These are phyloP conservation scores for Pyricularia grisea DNA, from an alignment of 2,329 filamentous ascomycete genomes.

Conservation along the genomic window DNA sequence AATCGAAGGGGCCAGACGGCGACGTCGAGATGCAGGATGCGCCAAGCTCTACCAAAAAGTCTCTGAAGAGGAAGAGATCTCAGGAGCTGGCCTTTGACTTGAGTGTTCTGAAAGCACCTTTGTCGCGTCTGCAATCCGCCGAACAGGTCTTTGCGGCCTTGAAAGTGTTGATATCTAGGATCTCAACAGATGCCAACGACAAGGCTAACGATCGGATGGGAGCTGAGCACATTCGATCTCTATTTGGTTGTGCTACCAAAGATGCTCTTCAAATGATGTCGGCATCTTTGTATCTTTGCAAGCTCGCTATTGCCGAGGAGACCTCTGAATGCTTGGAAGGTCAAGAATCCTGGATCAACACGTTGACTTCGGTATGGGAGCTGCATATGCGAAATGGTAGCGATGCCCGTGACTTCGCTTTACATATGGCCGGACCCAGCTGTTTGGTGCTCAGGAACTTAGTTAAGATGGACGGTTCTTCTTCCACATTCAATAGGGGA, in stretches of 20 bases:
- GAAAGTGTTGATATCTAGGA: constrained; percentile 33
- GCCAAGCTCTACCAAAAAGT: constrained; percentile 6
- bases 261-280: constrained; percentile 37
- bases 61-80: constrained; percentile 3
- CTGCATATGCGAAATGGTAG: constrained; percentile 40
- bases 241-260: constrained; percentile 39
- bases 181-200: constrained; percentile 22
- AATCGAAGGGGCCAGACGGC: constrained; percentile 16
- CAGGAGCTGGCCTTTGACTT: constrained; percentile 28
- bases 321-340: constrained; percentile 22
- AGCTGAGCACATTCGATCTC: constrained; percentile 46
- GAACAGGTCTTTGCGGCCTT: constrained; percentile 39
- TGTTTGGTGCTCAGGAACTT: constrained; percentile 32
- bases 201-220: constrained; percentile 39
- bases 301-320: constrained; percentile 22
- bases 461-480: constrained; percentile 16
- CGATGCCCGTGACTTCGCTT: constrained; percentile 39
- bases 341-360: constrained; percentile 37
- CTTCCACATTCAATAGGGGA: constrained; percentile 12
- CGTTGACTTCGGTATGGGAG: constrained; percentile 38
- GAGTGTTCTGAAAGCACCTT: constrained; percentile 25
- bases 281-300: constrained; percentile 36
- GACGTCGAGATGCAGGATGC: background rate
- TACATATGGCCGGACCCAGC: constrained; percentile 30
- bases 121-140: constrained; percentile 34